A percentile compares a stretch with the other conserved stretches of the same genome.
These are phyloP conservation scores for Ilyonectria sp. DNA, from an alignment of 2,329 filamentous ascomycete species.

Conservation along the genomic window DNA sequence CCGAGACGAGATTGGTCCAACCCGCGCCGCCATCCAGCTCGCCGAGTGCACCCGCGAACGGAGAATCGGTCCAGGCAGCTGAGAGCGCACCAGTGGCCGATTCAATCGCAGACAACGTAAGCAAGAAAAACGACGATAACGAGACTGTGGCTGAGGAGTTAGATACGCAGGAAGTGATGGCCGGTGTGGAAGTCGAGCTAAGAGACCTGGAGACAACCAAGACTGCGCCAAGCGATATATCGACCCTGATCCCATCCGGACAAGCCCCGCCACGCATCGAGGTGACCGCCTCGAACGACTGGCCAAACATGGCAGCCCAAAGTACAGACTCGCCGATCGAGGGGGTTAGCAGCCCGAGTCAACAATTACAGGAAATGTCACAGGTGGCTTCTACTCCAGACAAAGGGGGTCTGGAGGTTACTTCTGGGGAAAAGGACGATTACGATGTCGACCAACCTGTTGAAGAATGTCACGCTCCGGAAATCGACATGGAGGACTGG, in stretches of 20 bases:
- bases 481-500: slow-evolving; percentile 27
- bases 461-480: slow-evolving; percentile 19
- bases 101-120: slow-evolving; percentile 42
- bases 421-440: slow-evolving; percentile 9
- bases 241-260: slow-evolving; percentile 49
- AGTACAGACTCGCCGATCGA: slow-evolving; percentile 39
- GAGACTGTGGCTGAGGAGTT: slow-evolving; percentile 45
- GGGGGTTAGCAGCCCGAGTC: slow-evolving; percentile 36
- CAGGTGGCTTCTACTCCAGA: slow-evolving; percentile 26
- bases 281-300: slow-evolving; percentile 35
- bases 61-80: slow-evolving; percentile 44
- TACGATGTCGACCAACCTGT: not conserved
- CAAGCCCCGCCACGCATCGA: slow-evolving; percentile 45
- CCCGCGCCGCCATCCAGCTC: slow-evolving; percentile 50
- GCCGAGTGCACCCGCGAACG: slow-evolving; percentile 38
- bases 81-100: slow-evolving; percentile 31
- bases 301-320: slow-evolving; percentile 42
- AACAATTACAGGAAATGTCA: slow-evolving; percentile 38
- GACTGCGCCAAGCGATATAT: slow-evolving; percentile 39
- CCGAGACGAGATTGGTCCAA: slow-evolving; percentile 77
- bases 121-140: slow-evolving; percentile 40
- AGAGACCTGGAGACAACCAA: slow-evolving; percentile 36
- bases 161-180: slow-evolving; percentile 51
- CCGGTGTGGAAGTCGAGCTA: slow-evolving; percentile 42
- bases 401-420: not conserved